Base-by-base conservation (phyloP, 2,329 filamentous ascomycete species). In the Colletotrichum kahawae region DNA sequence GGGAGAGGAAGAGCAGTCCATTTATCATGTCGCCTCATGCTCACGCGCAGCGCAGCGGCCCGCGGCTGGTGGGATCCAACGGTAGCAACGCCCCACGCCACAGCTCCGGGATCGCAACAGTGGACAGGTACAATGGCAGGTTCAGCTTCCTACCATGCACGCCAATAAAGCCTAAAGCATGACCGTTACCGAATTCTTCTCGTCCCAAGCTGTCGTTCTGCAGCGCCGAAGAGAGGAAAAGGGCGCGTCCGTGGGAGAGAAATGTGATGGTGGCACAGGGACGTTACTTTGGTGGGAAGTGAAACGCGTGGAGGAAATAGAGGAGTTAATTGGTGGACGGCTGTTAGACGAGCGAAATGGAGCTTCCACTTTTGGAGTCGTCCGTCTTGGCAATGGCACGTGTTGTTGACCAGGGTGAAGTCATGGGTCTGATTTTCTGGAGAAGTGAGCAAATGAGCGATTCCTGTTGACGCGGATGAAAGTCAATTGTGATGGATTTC, bases 1-100 rank as follows among this genome's bases (percentile, higher is more conserved):
- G 33, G 14, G 34, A n/a, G 33, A 60, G 33, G 65, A 70, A 72
- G n/a, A 24, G 13, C 21, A 59, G 66, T 38, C 5, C 69, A 67
- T 72, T 75, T 73, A 75, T 73, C 73, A 68, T 75, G 57, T 59
- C 73, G 57, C 38, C 38, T 67, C 18, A 64, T 68, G 48, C 29
- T 43, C 34, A 16, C 33, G 34, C 33, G 24, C 51, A 12, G 51
- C 48, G 33, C 57, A 29, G 62, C 48, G 33, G 54, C 21, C 27
- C 69, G 54, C 56, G 43, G 27, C 57, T 57, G 27, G 21, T 8
- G 36, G 14, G 48, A 62, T 62, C 4, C 24, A 16, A 27, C 57
- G 18, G 57, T 31, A 27, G 29, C 31, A 31, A 65, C 14, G 43
- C 57, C 67, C 72, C 54, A 48, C 71, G 54, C 36, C 38, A 29